Percentiles rank a stretch among this genome's conserved stretches.
These are phyloP conservation scores for Malus hybrid DNA, from an alignment of 331 rosid genomes.

Conservation along the genomic window DNA sequence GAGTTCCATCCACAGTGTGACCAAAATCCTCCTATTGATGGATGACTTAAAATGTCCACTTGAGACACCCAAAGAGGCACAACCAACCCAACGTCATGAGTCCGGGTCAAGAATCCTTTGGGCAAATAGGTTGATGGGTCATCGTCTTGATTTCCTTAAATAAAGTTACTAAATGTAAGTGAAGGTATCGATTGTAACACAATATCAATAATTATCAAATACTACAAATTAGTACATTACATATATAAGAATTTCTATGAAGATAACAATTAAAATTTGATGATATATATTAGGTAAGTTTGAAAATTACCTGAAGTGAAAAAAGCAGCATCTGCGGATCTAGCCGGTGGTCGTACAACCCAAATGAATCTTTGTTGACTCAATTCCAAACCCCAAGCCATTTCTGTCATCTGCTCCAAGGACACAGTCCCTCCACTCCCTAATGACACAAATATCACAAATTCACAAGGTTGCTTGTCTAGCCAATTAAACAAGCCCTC, in stretches of 20 bases:
- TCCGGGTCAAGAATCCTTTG: slow-evolving; percentile 19
- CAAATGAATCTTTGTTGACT: slow-evolving; percentile 15
- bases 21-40: slow-evolving; percentile 20
- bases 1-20: slow-evolving; percentile 39
- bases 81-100: slow-evolving; percentile 8
- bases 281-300: too few species aligned
- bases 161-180: neutral
- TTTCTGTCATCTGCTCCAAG: slow-evolving; percentile 19
- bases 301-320: neutral
- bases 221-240: too few species aligned
- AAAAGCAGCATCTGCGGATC: neutral
- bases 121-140: slow-evolving; percentile 12
- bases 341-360: slow-evolving; percentile 3
- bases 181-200: neutral
- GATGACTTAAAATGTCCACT: slow-evolving; percentile 17
- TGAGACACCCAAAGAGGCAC: slow-evolving; percentile 29
- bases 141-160: neutral
- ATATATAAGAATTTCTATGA: too few species aligned
- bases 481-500: slow-evolving; percentile 26
- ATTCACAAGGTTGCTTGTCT: slow-evolving; percentile 15
- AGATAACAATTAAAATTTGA: neutral
- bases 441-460: slow-evolving; percentile 28
- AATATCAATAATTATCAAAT: too few species aligned
- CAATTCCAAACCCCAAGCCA: slow-evolving; percentile 31
- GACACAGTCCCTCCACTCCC: slow-evolving; percentile 33